These are phyloP conservation scores for Lodderomyces parapsilosis DNA, from an alignment of 1,139 yeast species.

Conservation along the genomic window DNA sequence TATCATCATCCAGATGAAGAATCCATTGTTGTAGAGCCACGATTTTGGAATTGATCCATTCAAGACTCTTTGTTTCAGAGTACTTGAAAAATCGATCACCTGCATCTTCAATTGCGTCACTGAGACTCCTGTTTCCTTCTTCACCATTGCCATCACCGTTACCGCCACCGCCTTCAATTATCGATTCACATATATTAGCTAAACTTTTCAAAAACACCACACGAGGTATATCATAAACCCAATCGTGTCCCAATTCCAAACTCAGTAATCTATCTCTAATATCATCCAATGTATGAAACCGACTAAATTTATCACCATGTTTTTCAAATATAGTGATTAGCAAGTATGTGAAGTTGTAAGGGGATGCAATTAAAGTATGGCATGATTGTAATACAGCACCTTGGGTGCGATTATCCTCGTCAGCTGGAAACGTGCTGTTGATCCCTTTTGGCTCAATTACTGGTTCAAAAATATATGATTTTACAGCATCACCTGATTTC, in stretches of 20 bases:
- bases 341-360: conserved; percentile 42
- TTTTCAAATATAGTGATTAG: conserved; percentile 37
- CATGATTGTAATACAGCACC: conserved; percentile 37
- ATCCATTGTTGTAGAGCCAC: conserved; percentile 26
- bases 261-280: conserved; percentile 39
- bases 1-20: conserved; percentile 5
- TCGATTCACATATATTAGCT: conserved; percentile 39
- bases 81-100: conserved; percentile 40
- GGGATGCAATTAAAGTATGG: conserved; percentile 40
- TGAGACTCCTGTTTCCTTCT: background rate
- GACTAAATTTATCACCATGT: conserved; percentile 27
- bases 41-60: conserved; percentile 31
- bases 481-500: conserved; percentile 29
- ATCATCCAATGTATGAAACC: conserved; percentile 47
- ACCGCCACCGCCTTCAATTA: conserved; percentile 41
- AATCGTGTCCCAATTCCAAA: conserved; percentile 22
- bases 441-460: background rate
- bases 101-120: background rate
- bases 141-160: conserved; percentile 20
- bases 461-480: conserved; percentile 37
- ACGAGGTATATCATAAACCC: conserved; percentile 28
- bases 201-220: conserved; percentile 23
- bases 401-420: conserved; percentile 1
- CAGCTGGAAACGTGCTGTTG: background rate
- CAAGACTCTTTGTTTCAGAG: conserved; percentile 29